phyloP scores from a whole-genome alignment of 176 grass and related monocot genomes.

The Lolium rigidum region DNA sequence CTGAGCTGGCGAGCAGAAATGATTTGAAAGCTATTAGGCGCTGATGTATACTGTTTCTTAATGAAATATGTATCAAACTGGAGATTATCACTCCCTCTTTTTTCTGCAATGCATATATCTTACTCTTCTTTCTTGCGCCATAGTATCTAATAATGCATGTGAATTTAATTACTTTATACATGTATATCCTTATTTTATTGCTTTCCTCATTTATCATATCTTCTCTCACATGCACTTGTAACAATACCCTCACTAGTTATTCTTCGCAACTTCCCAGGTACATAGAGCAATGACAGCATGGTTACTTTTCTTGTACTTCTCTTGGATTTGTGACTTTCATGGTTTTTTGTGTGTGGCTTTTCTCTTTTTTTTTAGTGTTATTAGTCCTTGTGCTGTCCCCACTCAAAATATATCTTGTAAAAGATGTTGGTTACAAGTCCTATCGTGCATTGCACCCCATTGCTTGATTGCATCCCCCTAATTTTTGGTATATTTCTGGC shows the following conservation, averaged over 20 bases:
- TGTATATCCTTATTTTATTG: neutral
- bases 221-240: constrained; percentile 24
- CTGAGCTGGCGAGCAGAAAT: constrained; percentile 13
- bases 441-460: constrained; percentile 19
- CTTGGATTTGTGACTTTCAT: neutral
- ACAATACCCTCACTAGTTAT: neutral
- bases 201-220: neutral
- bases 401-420: neutral
- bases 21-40: constrained; percentile 12
- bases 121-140: constrained; percentile 1
- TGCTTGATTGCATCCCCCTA: constrained; percentile 10
- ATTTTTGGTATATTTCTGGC: constrained; percentile 33
- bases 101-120: neutral
- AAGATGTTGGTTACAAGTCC: constrained; percentile 27
- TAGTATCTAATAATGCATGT: constrained; percentile 6
- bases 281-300: neutral
- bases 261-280: neutral
- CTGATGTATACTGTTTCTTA: constrained; percentile 12
- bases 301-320: neutral
- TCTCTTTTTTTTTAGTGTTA: neutral
- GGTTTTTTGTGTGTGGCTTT: neutral
- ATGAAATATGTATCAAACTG: constrained; percentile 3
- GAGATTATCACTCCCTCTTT: neutral
- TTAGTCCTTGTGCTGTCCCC: neutral
- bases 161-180: neutral